Evolutionary conservation across 345 rosid species (phyloP).

Genomic region (Euphorbia tirucalli): DNA sequence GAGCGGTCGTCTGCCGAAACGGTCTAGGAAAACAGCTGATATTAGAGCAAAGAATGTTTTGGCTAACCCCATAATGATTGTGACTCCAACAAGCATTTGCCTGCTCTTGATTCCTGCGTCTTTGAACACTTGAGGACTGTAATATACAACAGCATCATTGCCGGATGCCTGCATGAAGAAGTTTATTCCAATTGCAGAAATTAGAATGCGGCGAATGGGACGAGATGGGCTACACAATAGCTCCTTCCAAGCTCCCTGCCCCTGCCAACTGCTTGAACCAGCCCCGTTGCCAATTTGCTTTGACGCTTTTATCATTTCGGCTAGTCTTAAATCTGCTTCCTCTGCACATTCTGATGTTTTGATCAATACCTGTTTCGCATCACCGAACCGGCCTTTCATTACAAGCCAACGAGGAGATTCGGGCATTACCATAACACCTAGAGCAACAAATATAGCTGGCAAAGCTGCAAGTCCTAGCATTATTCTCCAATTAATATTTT

Average conservation of each 20-base stretch:
- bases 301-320: slow-evolving; percentile 35
- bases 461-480: slow-evolving; percentile 67
- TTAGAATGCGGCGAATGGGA: slow-evolving; percentile 38
- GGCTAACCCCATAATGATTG: slow-evolving; percentile 46
- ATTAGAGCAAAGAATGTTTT: slow-evolving; percentile 41
- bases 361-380: slow-evolving; percentile 49
- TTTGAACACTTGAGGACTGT: slow-evolving; percentile 53
- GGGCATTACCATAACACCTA: slow-evolving; percentile 59
- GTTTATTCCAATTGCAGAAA: slow-evolving; percentile 50
- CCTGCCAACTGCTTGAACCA: slow-evolving; percentile 21
- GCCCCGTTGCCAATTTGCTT: slow-evolving; percentile 1
- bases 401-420: slow-evolving; percentile 82
- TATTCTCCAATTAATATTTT: slow-evolving; percentile 50
- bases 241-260: slow-evolving; percentile 50
- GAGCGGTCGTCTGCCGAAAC: slow-evolving; percentile 45
- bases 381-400: slow-evolving; percentile 45
- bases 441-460: slow-evolving; percentile 44
- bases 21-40: slow-evolving; percentile 48
- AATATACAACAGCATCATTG: slow-evolving; percentile 51
- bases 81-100: slow-evolving; percentile 40
- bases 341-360: slow-evolving; percentile 39
- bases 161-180: slow-evolving; percentile 77
- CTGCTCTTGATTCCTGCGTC: slow-evolving; percentile 37
- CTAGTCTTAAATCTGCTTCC: slow-evolving; percentile 41
- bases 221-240: slow-evolving; percentile 34